Percentiles rank a stretch among this genome's conserved stretches.
phyloP scores from a whole-genome alignment of 305 asterid species.

The Fraxinus floribunda region DNA sequence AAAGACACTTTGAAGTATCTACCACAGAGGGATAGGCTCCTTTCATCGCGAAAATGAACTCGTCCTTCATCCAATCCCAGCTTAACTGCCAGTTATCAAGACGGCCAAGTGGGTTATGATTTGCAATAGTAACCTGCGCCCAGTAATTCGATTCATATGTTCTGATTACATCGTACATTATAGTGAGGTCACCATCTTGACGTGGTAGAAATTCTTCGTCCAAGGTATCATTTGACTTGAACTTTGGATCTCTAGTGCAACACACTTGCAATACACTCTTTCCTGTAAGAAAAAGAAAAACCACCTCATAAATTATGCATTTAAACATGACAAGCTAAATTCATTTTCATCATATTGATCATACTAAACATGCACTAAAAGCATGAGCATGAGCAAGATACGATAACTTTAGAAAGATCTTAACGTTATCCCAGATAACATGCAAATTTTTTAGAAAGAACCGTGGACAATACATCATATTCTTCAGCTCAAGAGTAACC shows the following conservation, averaged over 20 bases:
- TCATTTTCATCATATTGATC: neutral
- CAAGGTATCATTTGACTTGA: slow-evolving; percentile 51
- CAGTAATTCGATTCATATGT: slow-evolving; percentile 77
- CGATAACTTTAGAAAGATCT: neutral
- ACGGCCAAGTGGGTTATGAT: slow-evolving; percentile 84
- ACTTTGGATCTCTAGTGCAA: slow-evolving; percentile 50
- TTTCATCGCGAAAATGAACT: slow-evolving; percentile 70
- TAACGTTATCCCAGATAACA: neutral
- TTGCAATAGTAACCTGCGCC: slow-evolving; percentile 78
- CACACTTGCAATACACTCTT: slow-evolving; percentile 71
- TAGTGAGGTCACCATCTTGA: slow-evolving; percentile 72
- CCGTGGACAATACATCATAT: neutral
- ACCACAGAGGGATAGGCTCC: slow-evolving; percentile 81
- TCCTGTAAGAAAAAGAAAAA: slow-evolving; percentile 42
- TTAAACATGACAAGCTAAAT: neutral
- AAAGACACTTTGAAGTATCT: slow-evolving; percentile 65
- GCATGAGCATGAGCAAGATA: neutral
- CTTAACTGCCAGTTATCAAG: slow-evolving; percentile 91
- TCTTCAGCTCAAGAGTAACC: neutral
- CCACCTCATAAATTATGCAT: neutral
- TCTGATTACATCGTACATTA: slow-evolving; percentile 69
- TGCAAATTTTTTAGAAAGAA: neutral
- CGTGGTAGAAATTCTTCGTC: slow-evolving; percentile 66
- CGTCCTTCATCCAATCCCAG: slow-evolving; percentile 99
- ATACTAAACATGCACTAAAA: neutral